Evolutionary conservation across 495 filamentous ascomycete species (phyloP).

Genomic region (Xanthoparmelia taractica): DNA sequence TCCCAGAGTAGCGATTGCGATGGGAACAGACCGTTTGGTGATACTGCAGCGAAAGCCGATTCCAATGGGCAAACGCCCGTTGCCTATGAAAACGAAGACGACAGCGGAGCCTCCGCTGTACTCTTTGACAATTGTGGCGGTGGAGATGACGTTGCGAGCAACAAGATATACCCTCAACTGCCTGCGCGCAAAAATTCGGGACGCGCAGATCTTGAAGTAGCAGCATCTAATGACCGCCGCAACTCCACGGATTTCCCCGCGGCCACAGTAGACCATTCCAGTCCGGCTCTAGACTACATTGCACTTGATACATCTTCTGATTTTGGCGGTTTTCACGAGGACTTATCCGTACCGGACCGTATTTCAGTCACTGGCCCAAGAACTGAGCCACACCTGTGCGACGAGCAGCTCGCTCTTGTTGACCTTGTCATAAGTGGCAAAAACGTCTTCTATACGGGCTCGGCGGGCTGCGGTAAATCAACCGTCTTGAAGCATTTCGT

Average conservation of each 20-base stretch:
- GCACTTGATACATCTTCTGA: neutral
- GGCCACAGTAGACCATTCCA: neutral
- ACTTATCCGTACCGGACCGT: neutral
- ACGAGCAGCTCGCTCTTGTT: conserved; percentile 43
- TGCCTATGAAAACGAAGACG: neutral
- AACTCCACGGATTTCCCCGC: neutral
- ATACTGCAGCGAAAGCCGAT: neutral
- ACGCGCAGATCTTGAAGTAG: neutral
- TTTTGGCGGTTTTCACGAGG: neutral
- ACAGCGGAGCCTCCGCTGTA: neutral
- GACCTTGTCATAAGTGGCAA: conserved; percentile 38
- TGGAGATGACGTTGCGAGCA: neutral
- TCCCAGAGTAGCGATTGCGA: neutral
- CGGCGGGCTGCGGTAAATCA: conserved; percentile 54
- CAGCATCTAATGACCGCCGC: neutral
- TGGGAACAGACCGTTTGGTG: too few species aligned
- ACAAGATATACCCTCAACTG: neutral
- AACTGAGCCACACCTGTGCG: conserved; percentile 29
- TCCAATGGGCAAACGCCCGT: neutral
- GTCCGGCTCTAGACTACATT: neutral
- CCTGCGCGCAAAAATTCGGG: neutral
- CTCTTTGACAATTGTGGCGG: neutral
- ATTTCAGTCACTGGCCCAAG: neutral
- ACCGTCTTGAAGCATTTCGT: conserved; percentile 46
- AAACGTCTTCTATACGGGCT: conserved; percentile 58